These are phyloP conservation scores for Hyparrhenia diplandra DNA, from an alignment of 176 grass and related monocot species.

Conservation along the genomic window DNA sequence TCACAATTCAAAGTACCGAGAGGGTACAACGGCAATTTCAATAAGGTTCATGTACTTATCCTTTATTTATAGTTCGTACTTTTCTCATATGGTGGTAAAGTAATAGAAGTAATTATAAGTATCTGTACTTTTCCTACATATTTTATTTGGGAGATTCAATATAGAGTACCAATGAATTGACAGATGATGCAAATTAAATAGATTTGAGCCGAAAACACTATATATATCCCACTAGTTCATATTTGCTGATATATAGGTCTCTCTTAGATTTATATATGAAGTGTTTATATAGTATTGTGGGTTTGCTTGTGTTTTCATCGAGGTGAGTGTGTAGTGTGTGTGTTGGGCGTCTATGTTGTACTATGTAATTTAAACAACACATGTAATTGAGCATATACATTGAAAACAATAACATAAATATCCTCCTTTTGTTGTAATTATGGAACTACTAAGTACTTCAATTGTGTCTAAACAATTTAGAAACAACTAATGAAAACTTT, in stretches of 20 bases:
- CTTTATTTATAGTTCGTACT: not conserved
- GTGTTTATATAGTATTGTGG: too few relatives aligned
- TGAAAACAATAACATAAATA: not conserved
- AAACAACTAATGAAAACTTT: not conserved
- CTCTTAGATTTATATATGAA: not conserved
- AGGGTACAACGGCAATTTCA: not conserved
- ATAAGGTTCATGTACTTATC: not conserved
- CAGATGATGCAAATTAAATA: not conserved
- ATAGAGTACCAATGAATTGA: not conserved
- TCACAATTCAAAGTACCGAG: not conserved
- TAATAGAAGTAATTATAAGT: not conserved
- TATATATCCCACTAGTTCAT: not conserved
- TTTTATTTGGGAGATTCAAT: not conserved
- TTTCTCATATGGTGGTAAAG: not conserved
- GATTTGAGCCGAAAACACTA: not conserved
- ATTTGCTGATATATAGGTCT: not conserved
- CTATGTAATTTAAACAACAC: too few relatives aligned
- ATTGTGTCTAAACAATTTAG: not conserved
- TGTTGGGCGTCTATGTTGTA: too few relatives aligned
- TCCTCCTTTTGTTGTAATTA: not conserved
- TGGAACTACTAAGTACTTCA: too few relatives aligned
- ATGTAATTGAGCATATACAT: not conserved
- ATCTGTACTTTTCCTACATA: not conserved
- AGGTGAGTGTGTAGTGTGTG: too few relatives aligned
- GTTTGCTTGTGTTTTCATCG: too few relatives aligned